These are phyloP conservation scores for Verticillium zaregamsianum DNA, from an alignment of 2,329 filamentous ascomycete genomes.

Conservation along the genomic window DNA sequence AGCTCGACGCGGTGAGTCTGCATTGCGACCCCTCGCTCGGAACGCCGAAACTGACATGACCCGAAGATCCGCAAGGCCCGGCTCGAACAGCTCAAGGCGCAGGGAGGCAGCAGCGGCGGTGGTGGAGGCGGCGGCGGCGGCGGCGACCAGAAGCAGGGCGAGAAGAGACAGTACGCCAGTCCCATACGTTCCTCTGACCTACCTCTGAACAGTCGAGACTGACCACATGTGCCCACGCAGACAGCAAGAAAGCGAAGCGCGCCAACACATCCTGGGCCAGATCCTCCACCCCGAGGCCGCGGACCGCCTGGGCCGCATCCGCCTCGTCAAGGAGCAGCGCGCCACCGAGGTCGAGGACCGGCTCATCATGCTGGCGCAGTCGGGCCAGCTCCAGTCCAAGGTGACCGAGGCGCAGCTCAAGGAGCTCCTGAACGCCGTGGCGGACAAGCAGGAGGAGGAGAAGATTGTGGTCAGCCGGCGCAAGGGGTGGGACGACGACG, in stretches of 20 bases:
- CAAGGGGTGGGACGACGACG: slow-evolving; percentile 82
- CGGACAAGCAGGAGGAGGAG: slow-evolving; percentile 72
- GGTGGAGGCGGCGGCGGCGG: slow-evolving; percentile 31
- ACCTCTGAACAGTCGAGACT: not conserved
- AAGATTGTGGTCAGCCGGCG: slow-evolving; percentile 84
- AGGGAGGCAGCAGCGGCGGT: slow-evolving; percentile 49
- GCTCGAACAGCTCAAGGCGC: slow-evolving; percentile 85
- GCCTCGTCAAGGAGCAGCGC: slow-evolving; percentile 89
- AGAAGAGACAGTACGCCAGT: slow-evolving; percentile 40
- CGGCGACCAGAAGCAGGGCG: slow-evolving; percentile 60
- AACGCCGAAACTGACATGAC: not conserved
- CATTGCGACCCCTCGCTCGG: not conserved
- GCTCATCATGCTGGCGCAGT: slow-evolving; percentile 84
- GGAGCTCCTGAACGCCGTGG: slow-evolving; percentile 79
- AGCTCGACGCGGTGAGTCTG: slow-evolving; percentile 33
- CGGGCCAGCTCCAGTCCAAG: slow-evolving; percentile 80
- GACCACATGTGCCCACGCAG: slow-evolving; percentile 22
- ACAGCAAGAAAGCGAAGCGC: slow-evolving; percentile 59
- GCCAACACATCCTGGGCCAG: slow-evolving; percentile 75
- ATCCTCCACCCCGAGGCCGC: slow-evolving; percentile 93
- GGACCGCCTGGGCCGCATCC: slow-evolving; percentile 89
- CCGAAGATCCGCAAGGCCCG: slow-evolving; percentile 82
- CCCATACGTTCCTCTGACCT: not conserved
- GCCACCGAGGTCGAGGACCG: slow-evolving; percentile 89
- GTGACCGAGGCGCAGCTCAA: slow-evolving; percentile 93